Percentiles rank a stretch among this genome's conserved stretches.
phyloP scores from a whole-genome alignment of 805 yeast species.

The Lipomyces kockii region DNA sequence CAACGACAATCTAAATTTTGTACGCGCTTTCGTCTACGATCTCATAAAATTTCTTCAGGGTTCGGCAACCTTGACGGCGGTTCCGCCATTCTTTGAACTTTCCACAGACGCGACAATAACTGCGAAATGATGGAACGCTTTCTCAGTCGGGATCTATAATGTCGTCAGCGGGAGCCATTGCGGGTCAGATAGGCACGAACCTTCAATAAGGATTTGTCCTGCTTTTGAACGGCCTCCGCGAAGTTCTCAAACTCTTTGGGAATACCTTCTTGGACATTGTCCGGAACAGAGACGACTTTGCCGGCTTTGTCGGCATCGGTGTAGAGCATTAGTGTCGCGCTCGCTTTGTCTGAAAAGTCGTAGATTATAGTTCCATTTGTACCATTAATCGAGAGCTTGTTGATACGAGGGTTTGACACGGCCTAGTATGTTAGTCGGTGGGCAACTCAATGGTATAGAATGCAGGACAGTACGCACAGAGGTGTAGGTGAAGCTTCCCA shows the following conservation, averaged over 20 bases:
- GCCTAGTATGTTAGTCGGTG: conserved; percentile 3
- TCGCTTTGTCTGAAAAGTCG: conserved; percentile 63
- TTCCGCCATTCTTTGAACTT: conserved; percentile 56
- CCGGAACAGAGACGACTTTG: conserved; percentile 30
- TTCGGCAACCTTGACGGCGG: conserved; percentile 42
- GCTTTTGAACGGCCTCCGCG: conserved; percentile 61
- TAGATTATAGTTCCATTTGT: conserved; percentile 72
- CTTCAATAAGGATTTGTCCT: conserved; percentile 61
- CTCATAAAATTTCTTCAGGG: not conserved
- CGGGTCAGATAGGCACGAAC: conserved; percentile 31
- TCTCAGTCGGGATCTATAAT: conserved; percentile 57
- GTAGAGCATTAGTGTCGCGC: conserved; percentile 45
- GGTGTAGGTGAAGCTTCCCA: conserved; percentile 87
- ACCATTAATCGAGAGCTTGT: conserved; percentile 75
- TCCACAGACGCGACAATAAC: conserved; percentile 83
- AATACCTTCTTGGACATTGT: conserved; percentile 59
- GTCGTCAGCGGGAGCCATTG: not conserved
- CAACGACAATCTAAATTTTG: not conserved
- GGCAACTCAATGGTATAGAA: not conserved
- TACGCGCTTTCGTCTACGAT: not conserved
- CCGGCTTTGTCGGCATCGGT: conserved; percentile 35
- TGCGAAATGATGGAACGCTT: conserved; percentile 91
- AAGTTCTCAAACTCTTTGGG: conserved; percentile 60
- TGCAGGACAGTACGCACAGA: conserved; percentile 58
- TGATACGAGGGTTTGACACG: conserved; percentile 38